phyloP scores from a whole-genome alignment of 2,329 filamentous ascomycete species.

The Ceratocystiopsis sp. region DNA sequence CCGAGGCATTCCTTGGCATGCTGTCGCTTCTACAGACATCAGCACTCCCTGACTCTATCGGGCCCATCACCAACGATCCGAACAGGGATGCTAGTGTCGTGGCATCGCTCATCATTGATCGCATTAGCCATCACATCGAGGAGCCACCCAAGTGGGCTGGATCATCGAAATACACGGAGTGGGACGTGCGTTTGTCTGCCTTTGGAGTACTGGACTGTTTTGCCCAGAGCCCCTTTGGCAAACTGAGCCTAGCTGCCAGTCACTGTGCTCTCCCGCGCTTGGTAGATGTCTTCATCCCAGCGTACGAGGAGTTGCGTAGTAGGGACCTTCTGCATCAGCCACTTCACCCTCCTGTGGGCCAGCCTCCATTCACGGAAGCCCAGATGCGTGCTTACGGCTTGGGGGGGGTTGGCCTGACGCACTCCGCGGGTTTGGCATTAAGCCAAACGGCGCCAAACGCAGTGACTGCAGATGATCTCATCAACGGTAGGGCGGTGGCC shows the following conservation, averaged over 20 bases:
- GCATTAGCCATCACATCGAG: constrained; percentile 43
- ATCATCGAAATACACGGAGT: constrained; percentile 20
- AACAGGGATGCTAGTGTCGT: constrained; percentile 25
- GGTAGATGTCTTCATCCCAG: constrained; percentile 22
- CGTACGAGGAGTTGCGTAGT: constrained; percentile 7
- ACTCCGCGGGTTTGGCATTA: too few species aligned
- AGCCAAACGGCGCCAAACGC: too few species aligned
- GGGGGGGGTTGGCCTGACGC: constrained; percentile 5
- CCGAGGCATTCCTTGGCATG: constrained; percentile 45
- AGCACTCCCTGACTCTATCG: constrained; percentile 44
- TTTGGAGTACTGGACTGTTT: constrained; percentile 42
- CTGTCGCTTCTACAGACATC: constrained; percentile 52
- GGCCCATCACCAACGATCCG: constrained; percentile 35
- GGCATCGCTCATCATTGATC: constrained; percentile 37
- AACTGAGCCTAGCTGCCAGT: constrained; percentile 49
- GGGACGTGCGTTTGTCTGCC: constrained; percentile 25
- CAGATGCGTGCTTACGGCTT: constrained; percentile 7
- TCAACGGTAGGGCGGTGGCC: not conserved
- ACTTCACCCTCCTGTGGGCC: constrained; percentile 1
- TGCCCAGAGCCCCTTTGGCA: constrained; percentile 43
- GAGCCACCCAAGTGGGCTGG: constrained; percentile 31
- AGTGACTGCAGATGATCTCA: too few species aligned
- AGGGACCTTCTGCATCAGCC: constrained; percentile 3
- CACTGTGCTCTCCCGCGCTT: constrained; percentile 55
- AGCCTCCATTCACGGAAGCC: not conserved